Base-by-base conservation (phyloP, 768 basidiomycete species). In the Hysterangium stoloniferum region DNA sequence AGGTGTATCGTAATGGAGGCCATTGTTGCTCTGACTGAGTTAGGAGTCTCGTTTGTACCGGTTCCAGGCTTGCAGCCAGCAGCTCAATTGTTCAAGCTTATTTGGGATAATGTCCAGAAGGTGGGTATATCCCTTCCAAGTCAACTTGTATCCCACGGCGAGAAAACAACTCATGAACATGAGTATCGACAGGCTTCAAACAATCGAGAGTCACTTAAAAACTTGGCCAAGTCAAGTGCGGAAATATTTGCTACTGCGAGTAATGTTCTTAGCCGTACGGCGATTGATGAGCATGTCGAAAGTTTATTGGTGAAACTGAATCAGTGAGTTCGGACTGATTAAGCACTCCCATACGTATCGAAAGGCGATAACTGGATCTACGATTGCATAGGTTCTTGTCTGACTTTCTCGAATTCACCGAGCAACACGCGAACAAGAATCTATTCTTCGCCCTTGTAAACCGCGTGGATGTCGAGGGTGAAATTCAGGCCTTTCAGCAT, bases 51-150 rank as follows among this genome's bases (percentile, higher is more conserved):
- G n/a, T n/a, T n/a, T n/a, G n/a, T n/a, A n/a, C n/a, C n/a, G n/a
- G n/a, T n/a, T n/a, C n/a, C n/a, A n/a, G n/a, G n/a, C n/a, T n/a
- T n/a, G n/a, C n/a, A n/a, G n/a, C n/a, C n/a, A n/a, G n/a, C n/a
- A n/a, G n/a, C n/a, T n/a, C n/a, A n/a, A n/a, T n/a, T n/a, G n/a
- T n/a, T 44, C 22, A 44, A 44, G n/a, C 28, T 44, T 28, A 44
- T 44, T 24, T 44, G 27, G 22, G 42, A 44, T 24, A 44, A 27
- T 25, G 42, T 44, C 25, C 19, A 44, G 42, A 11, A 13, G 42
- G 42, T 44, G 15, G 22, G 42, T 44, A n/a, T n/a, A n/a, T n/a
- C n/a, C n/a, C n/a, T n/a, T n/a, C 42, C 27, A 44, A 28, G 25
- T 25, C 22, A 9, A 24, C n/a, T n/a, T n/a, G n/a, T 25, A 2